Evolutionary conservation across 257 asterid genomes (phyloP).

Genomic region (Capsicum pubescens): DNA sequence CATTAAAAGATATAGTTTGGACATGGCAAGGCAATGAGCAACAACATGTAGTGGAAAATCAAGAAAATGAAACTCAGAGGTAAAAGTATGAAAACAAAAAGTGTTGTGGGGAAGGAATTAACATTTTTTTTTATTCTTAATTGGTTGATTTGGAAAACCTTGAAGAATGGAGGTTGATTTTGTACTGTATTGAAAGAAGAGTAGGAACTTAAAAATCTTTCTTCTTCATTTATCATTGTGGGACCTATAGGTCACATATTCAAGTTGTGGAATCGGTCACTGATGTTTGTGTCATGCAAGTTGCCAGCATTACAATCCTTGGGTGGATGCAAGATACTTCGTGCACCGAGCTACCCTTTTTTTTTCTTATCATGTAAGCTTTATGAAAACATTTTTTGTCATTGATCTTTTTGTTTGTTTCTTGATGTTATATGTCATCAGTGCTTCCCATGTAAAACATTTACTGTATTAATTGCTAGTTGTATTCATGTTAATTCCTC

Average conservation of each 20-base stretch:
- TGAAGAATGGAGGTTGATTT: background rate
- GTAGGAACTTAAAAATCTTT: too few species aligned
- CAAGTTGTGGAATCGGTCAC: background rate
- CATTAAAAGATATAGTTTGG: slow-evolving; percentile 50
- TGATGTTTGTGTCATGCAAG: background rate
- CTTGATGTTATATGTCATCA: too few species aligned
- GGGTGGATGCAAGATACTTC: background rate
- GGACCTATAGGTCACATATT: background rate
- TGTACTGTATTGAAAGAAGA: too few species aligned
- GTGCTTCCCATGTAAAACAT: too few species aligned
- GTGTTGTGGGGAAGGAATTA: background rate
- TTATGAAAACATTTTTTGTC: too few species aligned
- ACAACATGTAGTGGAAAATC: slow-evolving; percentile 25
- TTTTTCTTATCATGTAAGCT: background rate
- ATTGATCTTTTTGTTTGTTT: too few species aligned
- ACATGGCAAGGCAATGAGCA: slow-evolving; percentile 53
- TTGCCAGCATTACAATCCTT: background rate
- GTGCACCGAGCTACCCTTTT: background rate
- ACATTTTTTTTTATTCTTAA: background rate
- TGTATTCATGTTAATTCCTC: too few species aligned
- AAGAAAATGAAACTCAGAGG: background rate
- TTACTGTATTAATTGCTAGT: too few species aligned
- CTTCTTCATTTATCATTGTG: too few species aligned
- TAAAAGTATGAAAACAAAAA: background rate
- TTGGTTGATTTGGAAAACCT: background rate